A percentile compares a stretch with the other conserved stretches of the same genome.
Evolutionary conservation across 1,139 yeast species (phyloP).

Genomic region (Hyphopichia khmerensis): DNA sequence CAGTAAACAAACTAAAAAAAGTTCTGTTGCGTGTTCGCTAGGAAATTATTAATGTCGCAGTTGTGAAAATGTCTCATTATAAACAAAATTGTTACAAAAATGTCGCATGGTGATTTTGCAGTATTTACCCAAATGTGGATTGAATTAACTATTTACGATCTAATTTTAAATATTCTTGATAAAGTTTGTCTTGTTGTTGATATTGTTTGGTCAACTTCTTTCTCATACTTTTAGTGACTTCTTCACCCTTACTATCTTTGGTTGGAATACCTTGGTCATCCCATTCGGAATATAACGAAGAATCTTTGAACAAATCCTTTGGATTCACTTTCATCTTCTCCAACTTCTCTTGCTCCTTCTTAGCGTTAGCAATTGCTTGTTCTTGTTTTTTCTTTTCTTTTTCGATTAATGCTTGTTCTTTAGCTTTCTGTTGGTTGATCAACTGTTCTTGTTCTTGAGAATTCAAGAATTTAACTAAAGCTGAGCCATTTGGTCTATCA

Average conservation of each 20-base stretch:
- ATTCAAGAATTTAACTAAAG: conserved; percentile 78
- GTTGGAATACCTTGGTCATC: conserved; percentile 85
- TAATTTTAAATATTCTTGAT: conserved; percentile 56
- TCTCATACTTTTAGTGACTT: conserved; percentile 79
- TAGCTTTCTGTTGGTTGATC: conserved; percentile 59
- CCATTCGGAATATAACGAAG: conserved; percentile 65
- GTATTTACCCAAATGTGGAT: too few relatives aligned
- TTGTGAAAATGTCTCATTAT: not conserved
- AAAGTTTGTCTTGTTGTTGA: conserved; percentile 78
- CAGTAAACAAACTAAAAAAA: too few relatives aligned
- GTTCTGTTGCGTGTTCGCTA: not conserved
- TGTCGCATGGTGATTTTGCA: not conserved
- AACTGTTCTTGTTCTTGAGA: conserved; percentile 68
- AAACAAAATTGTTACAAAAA: not conserved
- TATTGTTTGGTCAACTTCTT: conserved; percentile 79
- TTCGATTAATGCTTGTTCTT: conserved; percentile 45
- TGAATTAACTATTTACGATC: too few relatives aligned
- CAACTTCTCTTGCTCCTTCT: conserved; percentile 62
- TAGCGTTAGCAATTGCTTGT: conserved; percentile 44
- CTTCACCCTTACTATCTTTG: conserved; percentile 75
- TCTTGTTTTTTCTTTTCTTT: conserved; percentile 42
- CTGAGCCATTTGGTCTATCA: conserved; percentile 79
- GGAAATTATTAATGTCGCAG: not conserved
- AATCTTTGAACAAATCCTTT: conserved; percentile 63
- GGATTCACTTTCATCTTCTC: conserved; percentile 75